Conservation (phyloP, 1,139 yeast genomes). For the Geotrichum carabidarum region DNA sequence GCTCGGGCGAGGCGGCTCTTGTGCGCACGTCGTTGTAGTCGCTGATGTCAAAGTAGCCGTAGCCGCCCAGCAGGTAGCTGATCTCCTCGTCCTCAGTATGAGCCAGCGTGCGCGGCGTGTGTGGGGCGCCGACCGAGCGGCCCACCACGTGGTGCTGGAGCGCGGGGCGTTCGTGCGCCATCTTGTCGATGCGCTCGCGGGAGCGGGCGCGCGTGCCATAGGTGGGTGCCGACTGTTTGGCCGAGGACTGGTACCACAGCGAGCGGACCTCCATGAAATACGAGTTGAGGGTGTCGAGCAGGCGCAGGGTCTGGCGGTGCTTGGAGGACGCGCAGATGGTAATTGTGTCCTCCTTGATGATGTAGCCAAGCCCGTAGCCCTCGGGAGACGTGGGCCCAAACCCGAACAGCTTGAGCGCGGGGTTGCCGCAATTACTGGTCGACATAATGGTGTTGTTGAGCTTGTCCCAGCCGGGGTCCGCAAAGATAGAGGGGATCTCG, state of each 20-base stretch:
- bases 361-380: slow-evolving; percentile 90
- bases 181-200: slow-evolving; percentile 24
- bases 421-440: slow-evolving; percentile 76
- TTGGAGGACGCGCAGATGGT: slow-evolving; percentile 85
- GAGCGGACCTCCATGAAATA: slow-evolving; percentile 61
- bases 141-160: slow-evolving; percentile 21
- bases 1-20: slow-evolving; percentile 64
- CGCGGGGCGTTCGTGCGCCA: neutral
- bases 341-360: slow-evolving; percentile 77
- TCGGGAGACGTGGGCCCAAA: slow-evolving; percentile 89
- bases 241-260: slow-evolving; percentile 37
- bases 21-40: slow-evolving; percentile 60
- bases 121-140: slow-evolving; percentile 25
- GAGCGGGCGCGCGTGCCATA: slow-evolving; percentile 28
- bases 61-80: slow-evolving; percentile 66
- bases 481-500: slow-evolving; percentile 59
- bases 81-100: slow-evolving; percentile 32
- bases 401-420: slow-evolving; percentile 79
- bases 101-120: slow-evolving; percentile 26
- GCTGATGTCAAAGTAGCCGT: slow-evolving; percentile 71
- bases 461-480: slow-evolving; percentile 71
- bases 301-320: slow-evolving; percentile 83
- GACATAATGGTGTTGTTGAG: slow-evolving; percentile 62
- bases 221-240: slow-evolving; percentile 13
- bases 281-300: slow-evolving; percentile 66